Conservation (phyloP, 2,329 filamentous ascomycete genomes). For the Pseudocercospora vitis region DNA sequence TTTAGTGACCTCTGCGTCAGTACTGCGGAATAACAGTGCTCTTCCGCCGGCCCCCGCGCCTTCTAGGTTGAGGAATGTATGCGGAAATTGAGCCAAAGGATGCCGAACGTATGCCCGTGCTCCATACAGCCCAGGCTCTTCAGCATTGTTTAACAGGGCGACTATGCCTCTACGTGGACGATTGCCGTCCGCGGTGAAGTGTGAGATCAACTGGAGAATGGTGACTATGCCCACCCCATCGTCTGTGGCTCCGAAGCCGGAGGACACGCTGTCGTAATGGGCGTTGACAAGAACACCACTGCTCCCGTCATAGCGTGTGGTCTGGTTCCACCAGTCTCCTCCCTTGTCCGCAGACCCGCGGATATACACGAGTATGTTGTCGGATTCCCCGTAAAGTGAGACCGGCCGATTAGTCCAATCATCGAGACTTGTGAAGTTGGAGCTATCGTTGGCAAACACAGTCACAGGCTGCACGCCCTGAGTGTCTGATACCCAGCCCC, state of each 20-base stretch:
- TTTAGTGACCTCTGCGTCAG: conserved; percentile 80
- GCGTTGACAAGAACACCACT: conserved; percentile 90
- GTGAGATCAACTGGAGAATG: conserved; percentile 78
- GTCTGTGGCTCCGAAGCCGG: conserved; percentile 89
- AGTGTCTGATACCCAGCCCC: conserved; percentile 34
- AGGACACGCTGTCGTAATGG: conserved; percentile 91
- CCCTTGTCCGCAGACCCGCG: conserved; percentile 71
- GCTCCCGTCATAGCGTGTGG: conserved; percentile 41
- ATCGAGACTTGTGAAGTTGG: conserved; percentile 67
- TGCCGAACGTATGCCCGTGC: conserved; percentile 82
- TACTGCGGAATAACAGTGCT: conserved; percentile 82
- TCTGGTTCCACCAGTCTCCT: conserved; percentile 68
- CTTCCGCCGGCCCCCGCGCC: conserved; percentile 89
- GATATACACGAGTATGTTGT: conserved; percentile 89
- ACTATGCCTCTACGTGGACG: conserved; percentile 79
- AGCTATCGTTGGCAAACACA: conserved; percentile 74
- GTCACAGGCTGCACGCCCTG: conserved; percentile 43
- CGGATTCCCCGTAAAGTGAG: conserved; percentile 82
- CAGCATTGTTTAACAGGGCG: conserved; percentile 87
- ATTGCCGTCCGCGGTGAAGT: conserved; percentile 70
- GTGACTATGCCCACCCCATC: conserved; percentile 89
- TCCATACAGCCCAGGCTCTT: conserved; percentile 89
- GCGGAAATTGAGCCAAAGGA: conserved; percentile 74
- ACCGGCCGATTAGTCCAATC: conserved; percentile 28
- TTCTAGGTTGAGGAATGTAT: conserved; percentile 92